These are phyloP conservation scores for Eustoma russellianum DNA, from an alignment of 257 asterid species.

Conservation along the genomic window DNA sequence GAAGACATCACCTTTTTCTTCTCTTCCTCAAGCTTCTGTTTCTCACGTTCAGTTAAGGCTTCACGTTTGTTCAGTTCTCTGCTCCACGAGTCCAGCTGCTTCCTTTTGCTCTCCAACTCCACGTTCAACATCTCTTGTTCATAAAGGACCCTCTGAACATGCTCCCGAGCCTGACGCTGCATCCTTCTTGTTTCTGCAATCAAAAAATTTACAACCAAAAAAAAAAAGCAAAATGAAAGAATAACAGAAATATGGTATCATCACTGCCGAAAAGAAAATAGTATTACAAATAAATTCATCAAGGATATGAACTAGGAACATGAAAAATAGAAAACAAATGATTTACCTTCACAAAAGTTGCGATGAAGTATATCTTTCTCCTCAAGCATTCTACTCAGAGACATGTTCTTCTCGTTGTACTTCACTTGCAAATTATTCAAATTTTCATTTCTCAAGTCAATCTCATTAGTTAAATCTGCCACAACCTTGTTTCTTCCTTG, in stretches of 20 bases:
- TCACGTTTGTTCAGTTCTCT: conserved; percentile 66
- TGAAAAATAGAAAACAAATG: background rate
- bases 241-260: background rate
- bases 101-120: conserved; percentile 48
- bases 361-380: conserved; percentile 69
- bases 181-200: conserved; percentile 52
- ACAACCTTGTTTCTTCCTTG: conserved; percentile 30
- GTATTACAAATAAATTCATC: background rate
- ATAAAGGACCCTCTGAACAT: conserved; percentile 41
- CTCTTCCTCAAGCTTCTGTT: conserved; percentile 22
- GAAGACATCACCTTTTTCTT: too few relatives aligned
- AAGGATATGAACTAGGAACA: background rate
- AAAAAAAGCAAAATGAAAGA: too few relatives aligned
- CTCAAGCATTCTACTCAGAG: conserved; percentile 59
- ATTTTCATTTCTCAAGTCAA: conserved; percentile 51
- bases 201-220: background rate
- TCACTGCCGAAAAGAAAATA: background rate
- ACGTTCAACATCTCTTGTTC: conserved; percentile 47
- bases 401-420: conserved; percentile 23
- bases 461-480: conserved; percentile 48
- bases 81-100: conserved; percentile 54
- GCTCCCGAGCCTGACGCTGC: conserved; percentile 54
- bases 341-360: conserved; percentile 49
- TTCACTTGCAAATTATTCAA: conserved; percentile 33
- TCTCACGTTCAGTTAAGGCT: conserved; percentile 58